phyloP scores from a whole-genome alignment of 805 yeast genomes.

The Saturnispora mendoncae region DNA sequence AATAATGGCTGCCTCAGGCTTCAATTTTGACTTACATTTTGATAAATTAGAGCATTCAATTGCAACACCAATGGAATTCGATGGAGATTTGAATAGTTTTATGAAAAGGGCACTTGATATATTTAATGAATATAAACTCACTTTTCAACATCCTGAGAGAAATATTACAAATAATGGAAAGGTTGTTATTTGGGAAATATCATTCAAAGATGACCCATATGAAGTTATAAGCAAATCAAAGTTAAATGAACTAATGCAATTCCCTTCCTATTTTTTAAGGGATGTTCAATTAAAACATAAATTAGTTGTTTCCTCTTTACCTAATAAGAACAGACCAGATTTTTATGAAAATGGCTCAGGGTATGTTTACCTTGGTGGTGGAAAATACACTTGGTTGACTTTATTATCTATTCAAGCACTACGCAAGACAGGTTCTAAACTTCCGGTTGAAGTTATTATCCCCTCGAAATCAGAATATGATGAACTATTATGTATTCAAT shows the following conservation, averaged over 20 bases:
- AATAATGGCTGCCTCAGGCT: conserved; percentile 8
- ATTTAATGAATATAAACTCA: conserved; percentile 10
- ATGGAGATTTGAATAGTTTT: conserved; percentile 9
- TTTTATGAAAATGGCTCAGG: conserved; percentile 24
- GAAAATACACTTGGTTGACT: conserved; percentile 34
- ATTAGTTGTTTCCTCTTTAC: conserved; percentile 37
- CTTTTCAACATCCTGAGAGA: conserved; percentile 18
- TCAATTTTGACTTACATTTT: conserved; percentile 8
- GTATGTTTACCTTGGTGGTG: conserved; percentile 38
- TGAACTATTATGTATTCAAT: conserved; percentile 25
- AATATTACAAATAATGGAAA: conserved; percentile 15
- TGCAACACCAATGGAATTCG: not conserved
- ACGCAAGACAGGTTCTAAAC: conserved; percentile 34
- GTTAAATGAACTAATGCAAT: conserved; percentile 17
- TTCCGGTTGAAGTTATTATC: conserved; percentile 27
- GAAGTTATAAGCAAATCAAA: conserved; percentile 10
- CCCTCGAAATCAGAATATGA: conserved; percentile 15
- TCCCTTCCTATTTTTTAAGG: conserved; percentile 33
- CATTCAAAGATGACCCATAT: conserved; percentile 15
- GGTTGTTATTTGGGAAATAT: conserved; percentile 20
- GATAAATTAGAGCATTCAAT: not conserved
- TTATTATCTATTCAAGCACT: conserved; percentile 33
- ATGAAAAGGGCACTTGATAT: conserved; percentile 12
- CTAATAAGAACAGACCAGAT: conserved; percentile 26
- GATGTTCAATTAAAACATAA: conserved; percentile 41